Evolutionary conservation across 495 filamentous ascomycete genomes (phyloP).

Genomic region (Neurospora sp.): DNA sequence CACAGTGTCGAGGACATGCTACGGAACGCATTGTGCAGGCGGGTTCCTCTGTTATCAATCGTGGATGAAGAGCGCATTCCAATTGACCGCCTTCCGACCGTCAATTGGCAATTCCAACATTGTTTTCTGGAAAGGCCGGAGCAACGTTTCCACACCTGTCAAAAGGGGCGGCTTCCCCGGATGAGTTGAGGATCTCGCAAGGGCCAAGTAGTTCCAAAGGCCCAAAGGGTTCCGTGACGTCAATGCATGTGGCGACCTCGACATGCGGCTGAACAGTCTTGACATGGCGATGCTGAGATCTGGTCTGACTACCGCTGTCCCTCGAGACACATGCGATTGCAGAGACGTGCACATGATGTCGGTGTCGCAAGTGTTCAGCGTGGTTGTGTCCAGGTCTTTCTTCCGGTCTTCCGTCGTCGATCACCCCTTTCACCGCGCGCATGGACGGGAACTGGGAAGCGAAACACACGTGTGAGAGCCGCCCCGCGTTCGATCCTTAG

Average conservation of each 20-base stretch:
- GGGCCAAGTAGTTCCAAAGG: not conserved
- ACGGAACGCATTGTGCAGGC: not conserved
- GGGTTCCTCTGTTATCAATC: not conserved
- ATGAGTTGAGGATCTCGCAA: not conserved
- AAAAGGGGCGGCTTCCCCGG: not conserved
- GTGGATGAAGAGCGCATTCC: not conserved
- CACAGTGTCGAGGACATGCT: not conserved
- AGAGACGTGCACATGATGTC: not conserved
- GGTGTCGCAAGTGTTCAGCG: not conserved
- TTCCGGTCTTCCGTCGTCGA: not conserved
- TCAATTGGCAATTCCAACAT: not conserved
- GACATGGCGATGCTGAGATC: not conserved
- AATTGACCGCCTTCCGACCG: not conserved
- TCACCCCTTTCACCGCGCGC: not conserved
- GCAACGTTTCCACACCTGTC: not conserved
- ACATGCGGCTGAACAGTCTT: not conserved
- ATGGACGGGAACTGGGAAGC: not conserved
- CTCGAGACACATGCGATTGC: not conserved
- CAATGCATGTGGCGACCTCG: not conserved
- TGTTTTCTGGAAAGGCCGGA: not conserved
- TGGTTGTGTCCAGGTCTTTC: not conserved
- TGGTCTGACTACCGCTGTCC: not conserved
- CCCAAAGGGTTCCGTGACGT: not conserved
- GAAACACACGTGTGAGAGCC: not conserved
- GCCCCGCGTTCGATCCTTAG: not conserved